A percentile compares a stretch with the other conserved stretches of the same genome.
Evolutionary conservation across 73 alveolate species (phyloP).

Genomic region (Paramecium primaurelia): DNA sequence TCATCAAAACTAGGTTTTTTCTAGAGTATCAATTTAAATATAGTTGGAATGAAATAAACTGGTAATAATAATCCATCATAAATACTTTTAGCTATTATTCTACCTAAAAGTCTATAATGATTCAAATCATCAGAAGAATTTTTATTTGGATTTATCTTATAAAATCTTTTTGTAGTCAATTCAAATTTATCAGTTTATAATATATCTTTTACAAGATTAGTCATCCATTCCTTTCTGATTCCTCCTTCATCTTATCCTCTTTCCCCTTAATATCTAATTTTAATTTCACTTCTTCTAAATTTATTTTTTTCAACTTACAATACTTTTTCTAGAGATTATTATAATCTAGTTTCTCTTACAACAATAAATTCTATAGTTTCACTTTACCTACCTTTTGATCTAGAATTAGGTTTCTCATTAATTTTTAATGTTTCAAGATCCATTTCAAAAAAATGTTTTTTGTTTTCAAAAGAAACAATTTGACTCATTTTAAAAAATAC

Average conservation of each 20-base stretch:
- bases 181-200: conserved; percentile 44
- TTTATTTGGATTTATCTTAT: not conserved
- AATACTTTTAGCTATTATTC: not conserved
- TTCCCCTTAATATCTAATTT: conserved; percentile 26
- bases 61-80: conserved; percentile 17
- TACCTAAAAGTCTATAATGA: not conserved
- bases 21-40: not conserved
- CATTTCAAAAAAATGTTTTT: conserved; percentile 6
- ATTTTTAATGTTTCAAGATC: not conserved
- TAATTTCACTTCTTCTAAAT: conserved; percentile 15
- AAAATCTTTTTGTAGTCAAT: not conserved
- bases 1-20: conserved; percentile 17
- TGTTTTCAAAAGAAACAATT: not conserved
- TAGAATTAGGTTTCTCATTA: not conserved
- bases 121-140: not conserved
- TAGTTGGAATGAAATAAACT: conserved; percentile 6
- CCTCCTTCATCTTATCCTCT: conserved; percentile 57
- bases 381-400: not conserved
- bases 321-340: not conserved
- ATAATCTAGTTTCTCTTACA: not conserved
- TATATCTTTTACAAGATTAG: conserved; percentile 24
- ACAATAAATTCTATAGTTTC: not conserved
- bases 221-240: conserved; percentile 48
- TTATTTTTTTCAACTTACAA: not conserved
- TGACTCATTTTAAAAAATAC: conserved; percentile 20